These are phyloP conservation scores for Leishmania turanica DNA, from an alignment of 208 protist species.

Conservation along the genomic window DNA sequence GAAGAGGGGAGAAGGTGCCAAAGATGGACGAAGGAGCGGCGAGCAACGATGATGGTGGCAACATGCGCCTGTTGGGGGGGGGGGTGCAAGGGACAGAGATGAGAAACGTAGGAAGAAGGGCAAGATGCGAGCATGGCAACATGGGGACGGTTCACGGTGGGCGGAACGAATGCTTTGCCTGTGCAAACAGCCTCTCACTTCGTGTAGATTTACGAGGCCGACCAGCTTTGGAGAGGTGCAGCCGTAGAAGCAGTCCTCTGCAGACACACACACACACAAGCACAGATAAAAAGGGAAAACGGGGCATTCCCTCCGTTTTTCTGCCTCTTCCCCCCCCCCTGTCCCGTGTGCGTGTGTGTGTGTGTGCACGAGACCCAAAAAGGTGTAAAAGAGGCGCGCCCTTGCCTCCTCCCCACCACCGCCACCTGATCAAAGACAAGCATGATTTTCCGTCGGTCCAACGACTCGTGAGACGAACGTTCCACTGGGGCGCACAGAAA, in stretches of 20 bases:
- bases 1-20: not conserved
- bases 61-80: not conserved
- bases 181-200: not conserved
- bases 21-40: not conserved
- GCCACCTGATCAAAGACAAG: not conserved
- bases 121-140: not conserved
- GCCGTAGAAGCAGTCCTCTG: not conserved
- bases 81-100: not conserved
- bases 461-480: not conserved
- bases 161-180: not conserved
- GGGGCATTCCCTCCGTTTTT: too few relatives aligned
- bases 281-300: not conserved
- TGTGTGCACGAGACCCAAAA: not conserved
- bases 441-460: not conserved
- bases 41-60: not conserved
- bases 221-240: not conserved
- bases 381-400: not conserved
- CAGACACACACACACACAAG: not conserved
- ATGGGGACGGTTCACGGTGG: not conserved
- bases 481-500: not conserved
- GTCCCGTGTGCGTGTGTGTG: not conserved
- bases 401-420: not conserved
- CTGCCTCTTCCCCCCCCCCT: too few relatives aligned
- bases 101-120: not conserved
- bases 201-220: not conserved